Evolutionary conservation across 2,329 filamentous ascomycete genomes (phyloP).

Genomic region (Alternaria triticina): DNA sequence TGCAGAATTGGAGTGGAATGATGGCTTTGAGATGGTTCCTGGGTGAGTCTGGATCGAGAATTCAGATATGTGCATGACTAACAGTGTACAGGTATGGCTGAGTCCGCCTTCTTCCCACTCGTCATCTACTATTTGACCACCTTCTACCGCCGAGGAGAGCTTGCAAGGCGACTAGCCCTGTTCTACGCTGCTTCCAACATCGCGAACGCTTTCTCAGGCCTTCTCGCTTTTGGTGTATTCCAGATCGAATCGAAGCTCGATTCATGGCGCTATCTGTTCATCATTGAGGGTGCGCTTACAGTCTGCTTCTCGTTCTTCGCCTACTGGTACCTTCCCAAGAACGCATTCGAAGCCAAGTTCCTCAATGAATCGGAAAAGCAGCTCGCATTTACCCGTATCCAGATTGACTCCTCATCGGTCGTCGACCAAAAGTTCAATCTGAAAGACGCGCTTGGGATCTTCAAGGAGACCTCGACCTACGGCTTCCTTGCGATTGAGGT

Average conservation of each 20-base stretch:
- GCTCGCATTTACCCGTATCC: constrained; percentile 75
- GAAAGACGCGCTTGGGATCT: constrained; percentile 59
- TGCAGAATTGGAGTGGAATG: constrained; percentile 68
- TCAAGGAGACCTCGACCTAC: constrained; percentile 62
- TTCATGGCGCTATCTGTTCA: constrained; percentile 71
- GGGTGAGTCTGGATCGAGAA: constrained; percentile 46
- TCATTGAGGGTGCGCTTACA: constrained; percentile 65
- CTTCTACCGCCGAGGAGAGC: constrained; percentile 74
- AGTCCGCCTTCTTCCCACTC: constrained; percentile 72
- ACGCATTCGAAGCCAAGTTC: constrained; percentile 69
- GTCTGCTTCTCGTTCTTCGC: constrained; percentile 68
- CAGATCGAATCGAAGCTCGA: constrained; percentile 60
- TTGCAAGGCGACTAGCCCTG: constrained; percentile 72
- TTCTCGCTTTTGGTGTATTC: constrained; percentile 67
- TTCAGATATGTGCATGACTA: constrained; percentile 1
- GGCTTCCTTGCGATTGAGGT: constrained; percentile 63
- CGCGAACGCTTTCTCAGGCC: constrained; percentile 69
- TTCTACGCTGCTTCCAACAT: constrained; percentile 81
- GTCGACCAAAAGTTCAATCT: constrained; percentile 64
- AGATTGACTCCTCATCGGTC: constrained; percentile 73
- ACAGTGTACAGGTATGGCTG: constrained; percentile 57
- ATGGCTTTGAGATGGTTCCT: constrained; percentile 73
- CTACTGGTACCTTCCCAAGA: constrained; percentile 72
- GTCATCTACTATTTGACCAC: constrained; percentile 67
- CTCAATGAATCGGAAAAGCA: constrained; percentile 69